phyloP scores from a whole-genome alignment of 2,329 filamentous ascomycete species.

The Stachybotrys chartarum region DNA sequence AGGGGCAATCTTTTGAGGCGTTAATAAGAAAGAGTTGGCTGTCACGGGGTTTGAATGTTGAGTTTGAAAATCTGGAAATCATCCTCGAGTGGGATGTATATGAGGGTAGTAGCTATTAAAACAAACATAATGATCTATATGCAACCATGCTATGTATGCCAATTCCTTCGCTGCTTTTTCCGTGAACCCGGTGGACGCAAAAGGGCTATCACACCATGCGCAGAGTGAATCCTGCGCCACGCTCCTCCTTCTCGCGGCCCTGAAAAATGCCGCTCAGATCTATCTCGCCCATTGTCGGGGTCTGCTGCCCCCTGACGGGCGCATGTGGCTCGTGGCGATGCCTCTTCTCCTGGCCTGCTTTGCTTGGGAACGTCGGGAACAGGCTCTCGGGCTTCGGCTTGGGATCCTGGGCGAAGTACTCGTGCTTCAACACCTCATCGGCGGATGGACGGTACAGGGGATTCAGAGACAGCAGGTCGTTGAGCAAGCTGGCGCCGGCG shows the following conservation, averaged over 20 bases:
- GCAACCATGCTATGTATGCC: neutral
- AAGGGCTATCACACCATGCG: constrained; percentile 42
- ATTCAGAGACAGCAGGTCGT: constrained; percentile 64
- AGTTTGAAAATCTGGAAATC: neutral
- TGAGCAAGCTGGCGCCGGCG: constrained; percentile 64
- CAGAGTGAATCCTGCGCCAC: constrained; percentile 58
- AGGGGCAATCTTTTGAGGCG: neutral
- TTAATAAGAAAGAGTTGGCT: neutral
- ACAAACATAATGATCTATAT: neutral
- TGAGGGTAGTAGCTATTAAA: neutral
- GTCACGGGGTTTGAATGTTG: neutral
- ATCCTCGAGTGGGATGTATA: neutral
- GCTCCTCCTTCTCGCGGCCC: constrained; percentile 56
- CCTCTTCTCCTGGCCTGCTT: constrained; percentile 83
- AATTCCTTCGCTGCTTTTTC: neutral
- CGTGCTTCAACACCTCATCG: constrained; percentile 65
- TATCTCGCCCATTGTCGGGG: constrained; percentile 43
- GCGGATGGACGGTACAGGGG: constrained; percentile 66
- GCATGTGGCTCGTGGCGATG: constrained; percentile 70
- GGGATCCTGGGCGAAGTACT: constrained; percentile 85
- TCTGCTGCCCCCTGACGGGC: constrained; percentile 70
- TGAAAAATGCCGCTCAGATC: constrained; percentile 70
- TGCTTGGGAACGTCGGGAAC: constrained; percentile 96
- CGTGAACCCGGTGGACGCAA: neutral
- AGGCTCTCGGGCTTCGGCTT: constrained; percentile 83